phyloP scores from a whole-genome alignment of 768 basidiomycete genomes.

The Cyathus striatus region DNA sequence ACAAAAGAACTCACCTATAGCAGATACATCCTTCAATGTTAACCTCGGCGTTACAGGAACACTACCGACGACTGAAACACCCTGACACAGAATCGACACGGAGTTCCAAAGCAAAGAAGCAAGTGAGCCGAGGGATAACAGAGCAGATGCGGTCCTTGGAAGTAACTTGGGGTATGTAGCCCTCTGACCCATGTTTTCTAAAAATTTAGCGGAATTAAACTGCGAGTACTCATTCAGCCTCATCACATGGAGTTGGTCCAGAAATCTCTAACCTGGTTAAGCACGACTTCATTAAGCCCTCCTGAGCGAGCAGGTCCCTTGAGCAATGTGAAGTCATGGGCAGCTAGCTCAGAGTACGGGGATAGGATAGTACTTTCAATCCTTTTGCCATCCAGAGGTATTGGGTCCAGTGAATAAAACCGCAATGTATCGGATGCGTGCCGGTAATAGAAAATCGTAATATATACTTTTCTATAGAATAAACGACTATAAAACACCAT shows the following conservation, averaged over 20 bases:
- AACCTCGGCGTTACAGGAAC: too few species aligned
- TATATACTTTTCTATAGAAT: conserved; percentile 9
- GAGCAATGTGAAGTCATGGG: conserved; percentile 32
- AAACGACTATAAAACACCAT: background rate
- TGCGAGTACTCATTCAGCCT: conserved; percentile 16
- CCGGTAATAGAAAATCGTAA: conserved; percentile 45
- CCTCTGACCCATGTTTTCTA: conserved; percentile 16
- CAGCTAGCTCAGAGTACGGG: conserved; percentile 21
- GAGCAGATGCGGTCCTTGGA: conserved; percentile 18
- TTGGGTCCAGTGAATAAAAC: conserved; percentile 53
- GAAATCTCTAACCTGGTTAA: conserved; percentile 32
- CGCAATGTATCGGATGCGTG: conserved; percentile 52
- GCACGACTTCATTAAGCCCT: conserved; percentile 27
- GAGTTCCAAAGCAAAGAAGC: conserved; percentile 9
- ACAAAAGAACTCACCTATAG: conserved; percentile 30
- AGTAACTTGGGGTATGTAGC: conserved; percentile 10
- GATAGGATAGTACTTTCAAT: conserved; percentile 6
- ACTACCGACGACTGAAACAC: too few species aligned
- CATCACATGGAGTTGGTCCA: background rate
- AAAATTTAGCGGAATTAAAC: conserved; percentile 39
- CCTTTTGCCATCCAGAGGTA: conserved; percentile 16
- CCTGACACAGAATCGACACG: too few species aligned
- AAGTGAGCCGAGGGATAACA: conserved; percentile 13
- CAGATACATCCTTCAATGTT: conserved; percentile 39
- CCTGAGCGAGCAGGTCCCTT: conserved; percentile 8